Conservation (phyloP, 441 rosid genomes). For the Arabidopsis lyrata region DNA sequence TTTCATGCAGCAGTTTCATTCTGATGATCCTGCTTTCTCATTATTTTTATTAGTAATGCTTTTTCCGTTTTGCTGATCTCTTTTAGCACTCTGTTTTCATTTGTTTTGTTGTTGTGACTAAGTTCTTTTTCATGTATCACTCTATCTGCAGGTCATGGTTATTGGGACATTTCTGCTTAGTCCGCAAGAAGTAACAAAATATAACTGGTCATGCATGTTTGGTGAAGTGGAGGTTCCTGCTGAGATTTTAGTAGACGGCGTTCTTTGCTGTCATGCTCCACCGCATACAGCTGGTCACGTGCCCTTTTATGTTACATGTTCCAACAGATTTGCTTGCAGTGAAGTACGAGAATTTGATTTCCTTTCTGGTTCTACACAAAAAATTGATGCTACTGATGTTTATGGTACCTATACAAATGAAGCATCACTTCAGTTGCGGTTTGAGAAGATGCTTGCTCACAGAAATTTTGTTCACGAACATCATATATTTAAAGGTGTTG, state of each 20-base stretch:
- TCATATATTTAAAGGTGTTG: slow-evolving; percentile 48
- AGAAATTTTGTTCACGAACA: slow-evolving; percentile 47
- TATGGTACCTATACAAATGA: slow-evolving; percentile 53
- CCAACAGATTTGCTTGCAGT: slow-evolving; percentile 93
- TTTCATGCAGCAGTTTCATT: slow-evolving; percentile 7
- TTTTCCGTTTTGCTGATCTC: slow-evolving; percentile 13
- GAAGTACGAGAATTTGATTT: slow-evolving; percentile 95
- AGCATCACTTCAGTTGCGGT: slow-evolving; percentile 56
- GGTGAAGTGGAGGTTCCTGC: slow-evolving; percentile 99
- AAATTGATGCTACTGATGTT: slow-evolving; percentile 50
- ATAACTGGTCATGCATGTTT: slow-evolving; percentile 96
- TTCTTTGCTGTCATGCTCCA: slow-evolving; percentile 82
- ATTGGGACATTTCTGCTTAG: slow-evolving; percentile 74
- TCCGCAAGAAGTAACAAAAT: slow-evolving; percentile 60
- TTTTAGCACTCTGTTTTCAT: slow-evolving; percentile 11
- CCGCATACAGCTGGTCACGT: slow-evolving; percentile 74
- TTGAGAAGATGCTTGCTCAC: slow-evolving; percentile 63
- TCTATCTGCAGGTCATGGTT: slow-evolving; percentile 66
- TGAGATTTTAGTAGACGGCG: slow-evolving; percentile 79
- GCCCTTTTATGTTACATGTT: slow-evolving; percentile 90
- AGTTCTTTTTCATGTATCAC: slow-evolving; percentile 22
- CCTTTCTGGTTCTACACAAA: slow-evolving; percentile 55
- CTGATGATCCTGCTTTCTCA: slow-evolving; percentile 7
- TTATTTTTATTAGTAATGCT: slow-evolving; percentile 5
- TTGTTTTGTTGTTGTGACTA: not conserved